Evolutionary conservation across 805 yeast species (phyloP).

Genomic region (Candida adriatica): DNA sequence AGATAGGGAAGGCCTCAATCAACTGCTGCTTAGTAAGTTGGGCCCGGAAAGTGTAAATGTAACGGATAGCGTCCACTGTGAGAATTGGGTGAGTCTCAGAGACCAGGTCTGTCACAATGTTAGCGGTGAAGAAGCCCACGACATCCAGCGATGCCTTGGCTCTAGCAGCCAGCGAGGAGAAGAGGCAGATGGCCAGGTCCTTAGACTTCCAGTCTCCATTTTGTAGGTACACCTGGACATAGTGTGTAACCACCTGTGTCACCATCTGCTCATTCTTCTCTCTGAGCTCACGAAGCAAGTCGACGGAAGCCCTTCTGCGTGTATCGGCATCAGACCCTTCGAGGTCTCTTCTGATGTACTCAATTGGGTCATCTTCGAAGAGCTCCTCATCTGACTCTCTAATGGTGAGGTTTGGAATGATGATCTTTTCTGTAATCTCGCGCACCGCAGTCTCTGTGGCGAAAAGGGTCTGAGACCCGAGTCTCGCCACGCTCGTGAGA

Average conservation of each 20-base stretch:
- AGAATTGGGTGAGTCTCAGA: constrained; percentile 61
- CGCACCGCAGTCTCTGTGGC: constrained; percentile 55
- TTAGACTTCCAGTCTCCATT: constrained; percentile 74
- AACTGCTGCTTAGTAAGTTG: constrained; percentile 86
- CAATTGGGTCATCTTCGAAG: constrained; percentile 96
- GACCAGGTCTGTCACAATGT: constrained; percentile 80
- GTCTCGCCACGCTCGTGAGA: constrained; percentile 71
- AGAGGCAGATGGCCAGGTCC: constrained; percentile 80
- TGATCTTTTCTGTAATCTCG: constrained; percentile 74
- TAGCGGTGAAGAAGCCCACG: constrained; percentile 72
- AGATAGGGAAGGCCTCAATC: constrained; percentile 67
- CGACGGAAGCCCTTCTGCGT: constrained; percentile 89
- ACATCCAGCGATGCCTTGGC: constrained; percentile 90
- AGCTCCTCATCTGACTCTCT: constrained; percentile 86
- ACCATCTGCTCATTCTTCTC: constrained; percentile 67
- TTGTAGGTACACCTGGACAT: constrained; percentile 61
- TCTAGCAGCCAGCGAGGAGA: constrained; percentile 85
- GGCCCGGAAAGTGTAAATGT: constrained; percentile 82
- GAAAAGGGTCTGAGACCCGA: constrained; percentile 61
- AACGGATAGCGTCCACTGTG: constrained; percentile 89
- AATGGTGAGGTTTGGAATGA: constrained; percentile 81
- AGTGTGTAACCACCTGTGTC: constrained; percentile 67
- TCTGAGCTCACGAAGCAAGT: constrained; percentile 80
- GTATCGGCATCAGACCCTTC: constrained; percentile 95
- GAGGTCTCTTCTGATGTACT: constrained; percentile 83